A percentile compares a stretch with the other conserved stretches of the same genome.
Evolutionary conservation across 805 yeast species (phyloP).

Genomic region (Lipomyces yamadae): DNA sequence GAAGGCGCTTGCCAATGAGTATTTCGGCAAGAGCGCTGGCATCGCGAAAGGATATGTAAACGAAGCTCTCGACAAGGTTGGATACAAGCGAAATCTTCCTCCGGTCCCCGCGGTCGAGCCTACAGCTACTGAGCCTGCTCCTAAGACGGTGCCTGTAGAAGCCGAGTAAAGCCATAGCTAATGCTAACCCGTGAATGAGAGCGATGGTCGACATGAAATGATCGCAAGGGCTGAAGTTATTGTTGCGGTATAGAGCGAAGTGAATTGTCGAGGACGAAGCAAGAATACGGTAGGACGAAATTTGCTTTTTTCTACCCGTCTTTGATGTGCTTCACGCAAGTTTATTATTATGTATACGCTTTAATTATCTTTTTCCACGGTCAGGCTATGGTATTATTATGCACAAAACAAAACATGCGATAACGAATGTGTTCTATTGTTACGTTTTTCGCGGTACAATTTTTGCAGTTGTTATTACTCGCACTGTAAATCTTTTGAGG

Average conservation of each 20-base stretch:
- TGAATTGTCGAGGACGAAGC: background rate
- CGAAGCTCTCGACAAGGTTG: slow-evolving; percentile 33
- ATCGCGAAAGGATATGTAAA: slow-evolving; percentile 16
- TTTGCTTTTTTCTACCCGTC: background rate
- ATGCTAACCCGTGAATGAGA: background rate
- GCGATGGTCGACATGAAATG: background rate
- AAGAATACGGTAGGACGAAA: background rate
- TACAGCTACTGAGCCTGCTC: background rate
- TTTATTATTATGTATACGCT: slow-evolving; percentile 1
- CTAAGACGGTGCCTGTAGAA: slow-evolving; percentile 16
- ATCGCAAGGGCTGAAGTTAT: background rate
- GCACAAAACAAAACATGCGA: background rate
- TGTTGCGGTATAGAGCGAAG: slow-evolving; percentile 6
- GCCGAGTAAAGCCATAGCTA: background rate
- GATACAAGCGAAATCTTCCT: slow-evolving; percentile 35
- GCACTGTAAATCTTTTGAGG: background rate
- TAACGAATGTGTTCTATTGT: background rate
- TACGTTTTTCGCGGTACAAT: background rate
- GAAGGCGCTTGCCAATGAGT: slow-evolving; percentile 20
- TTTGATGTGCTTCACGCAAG: background rate
- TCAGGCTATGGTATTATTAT: background rate
- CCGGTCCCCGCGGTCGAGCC: slow-evolving; percentile 26
- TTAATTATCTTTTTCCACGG: background rate
- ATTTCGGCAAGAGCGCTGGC: slow-evolving; percentile 19
- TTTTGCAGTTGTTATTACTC: background rate